phyloP scores from a whole-genome alignment of 2,329 filamentous ascomycete species.

The Penicillium sp. region DNA sequence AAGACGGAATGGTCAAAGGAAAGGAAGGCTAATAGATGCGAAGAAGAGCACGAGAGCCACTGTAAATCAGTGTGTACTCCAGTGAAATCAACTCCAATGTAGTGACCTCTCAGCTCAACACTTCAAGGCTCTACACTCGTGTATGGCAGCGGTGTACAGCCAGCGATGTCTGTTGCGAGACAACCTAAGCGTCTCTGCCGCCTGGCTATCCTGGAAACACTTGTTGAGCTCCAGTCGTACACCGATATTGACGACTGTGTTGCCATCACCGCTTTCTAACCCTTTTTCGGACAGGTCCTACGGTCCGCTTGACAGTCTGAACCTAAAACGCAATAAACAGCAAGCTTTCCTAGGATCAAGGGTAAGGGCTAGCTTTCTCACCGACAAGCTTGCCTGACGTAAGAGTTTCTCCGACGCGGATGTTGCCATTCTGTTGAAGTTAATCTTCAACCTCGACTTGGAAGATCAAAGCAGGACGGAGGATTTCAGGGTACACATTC shows the following conservation, averaged over 20 bases:
- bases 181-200: neutral
- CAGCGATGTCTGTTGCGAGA: neutral
- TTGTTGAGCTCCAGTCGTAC: neutral
- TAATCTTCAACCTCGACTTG: neutral
- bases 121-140: neutral
- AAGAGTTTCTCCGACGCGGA: slow-evolving; percentile 1
- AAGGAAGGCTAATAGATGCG: neutral
- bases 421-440: neutral
- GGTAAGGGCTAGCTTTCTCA: slow-evolving; percentile 1
- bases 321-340: slow-evolving; percentile 9
- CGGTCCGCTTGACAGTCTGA: neutral
- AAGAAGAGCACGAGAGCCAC: neutral
- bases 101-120: neutral
- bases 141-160: neutral
- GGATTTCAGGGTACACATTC: neutral
- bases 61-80: neutral
- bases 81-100: neutral
- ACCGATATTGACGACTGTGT: neutral
- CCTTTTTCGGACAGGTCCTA: slow-evolving; percentile 17
- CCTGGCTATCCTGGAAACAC: neutral
- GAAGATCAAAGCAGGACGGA: neutral
- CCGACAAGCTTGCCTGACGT: slow-evolving; percentile 11
- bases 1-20: neutral
- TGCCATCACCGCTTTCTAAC: slow-evolving; percentile 9
- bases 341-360: neutral